Conservation (phyloP, 2,329 filamentous ascomycete species). For the Pseudocercospora crystallina region DNA sequence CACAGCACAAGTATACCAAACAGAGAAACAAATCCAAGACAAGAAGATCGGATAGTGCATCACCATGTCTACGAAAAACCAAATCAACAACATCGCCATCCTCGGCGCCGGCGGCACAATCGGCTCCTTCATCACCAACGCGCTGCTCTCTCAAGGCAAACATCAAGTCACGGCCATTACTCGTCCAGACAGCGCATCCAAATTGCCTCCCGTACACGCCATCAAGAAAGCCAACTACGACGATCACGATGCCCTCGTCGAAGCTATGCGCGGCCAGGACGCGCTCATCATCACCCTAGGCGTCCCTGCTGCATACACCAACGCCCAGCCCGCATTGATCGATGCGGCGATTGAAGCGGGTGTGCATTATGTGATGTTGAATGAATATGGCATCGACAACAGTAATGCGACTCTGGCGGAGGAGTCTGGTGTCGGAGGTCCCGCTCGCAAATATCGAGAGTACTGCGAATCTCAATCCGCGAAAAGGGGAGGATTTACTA, state of each 20-base stretch:
- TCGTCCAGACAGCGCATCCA: slow-evolving; percentile 44
- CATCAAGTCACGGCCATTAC: slow-evolving; percentile 42
- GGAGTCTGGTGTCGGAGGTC: no score
- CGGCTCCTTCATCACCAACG: slow-evolving; percentile 35
- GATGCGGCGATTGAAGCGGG: slow-evolving; percentile 31
- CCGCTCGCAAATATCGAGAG: no score
- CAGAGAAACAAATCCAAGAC: no score
- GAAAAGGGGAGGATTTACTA: slow-evolving; percentile 15
- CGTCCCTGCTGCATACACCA: slow-evolving; percentile 23
- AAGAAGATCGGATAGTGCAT: no score
- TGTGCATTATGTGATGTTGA: slow-evolving; percentile 30
- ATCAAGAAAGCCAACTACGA: slow-evolving; percentile 30
- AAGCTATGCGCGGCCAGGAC: slow-evolving; percentile 34
- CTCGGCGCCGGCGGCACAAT: slow-evolving; percentile 38
- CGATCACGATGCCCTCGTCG: slow-evolving; percentile 25
- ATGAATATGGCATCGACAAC: slow-evolving; percentile 6
- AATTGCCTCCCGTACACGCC: slow-evolving; percentile 19
- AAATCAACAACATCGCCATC: slow-evolving; percentile 39
- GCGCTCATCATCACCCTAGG: slow-evolving; percentile 35
- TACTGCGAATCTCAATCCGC: slow-evolving; percentile 7
- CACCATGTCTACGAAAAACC: slow-evolving; percentile 7
- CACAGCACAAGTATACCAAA: no score
- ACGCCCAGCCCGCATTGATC: slow-evolving; percentile 30
- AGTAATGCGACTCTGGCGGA: slow-evolving; percentile 18
- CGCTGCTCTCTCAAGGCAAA: slow-evolving; percentile 33